phyloP scores from a whole-genome alignment of 768 basidiomycete species.

The Kwoniella sp. region DNA sequence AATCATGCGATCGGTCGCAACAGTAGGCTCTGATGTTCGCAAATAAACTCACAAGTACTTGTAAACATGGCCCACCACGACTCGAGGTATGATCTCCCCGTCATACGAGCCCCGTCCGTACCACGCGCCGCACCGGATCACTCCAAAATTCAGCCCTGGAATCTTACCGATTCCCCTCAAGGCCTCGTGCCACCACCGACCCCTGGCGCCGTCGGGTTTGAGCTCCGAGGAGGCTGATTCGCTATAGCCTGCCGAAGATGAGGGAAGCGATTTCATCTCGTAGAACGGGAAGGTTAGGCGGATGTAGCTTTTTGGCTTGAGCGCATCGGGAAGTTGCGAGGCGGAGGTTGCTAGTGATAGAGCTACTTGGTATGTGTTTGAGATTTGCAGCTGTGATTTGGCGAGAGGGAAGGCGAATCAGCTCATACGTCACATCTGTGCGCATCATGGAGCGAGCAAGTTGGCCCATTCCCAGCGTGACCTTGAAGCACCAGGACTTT shows the following conservation, averaged over 20 bases:
- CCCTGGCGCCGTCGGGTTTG: conserved; percentile 46
- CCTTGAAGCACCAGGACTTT: too few relatives aligned
- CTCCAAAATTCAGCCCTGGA: conserved; percentile 39
- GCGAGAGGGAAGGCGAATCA: not conserved
- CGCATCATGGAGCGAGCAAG: too few relatives aligned
- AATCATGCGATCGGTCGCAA: too few relatives aligned
- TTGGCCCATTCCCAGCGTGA: too few relatives aligned
- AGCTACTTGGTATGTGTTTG: conserved; percentile 48
- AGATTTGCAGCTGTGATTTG: conserved; percentile 44
- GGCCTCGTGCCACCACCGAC: conserved; percentile 54
- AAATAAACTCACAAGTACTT: conserved; percentile 39
- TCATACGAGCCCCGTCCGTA: conserved; percentile 49
- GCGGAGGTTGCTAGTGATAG: conserved; percentile 45
- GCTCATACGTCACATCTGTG: not conserved
- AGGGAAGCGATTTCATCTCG: conserved; percentile 50
- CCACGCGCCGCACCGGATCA: conserved; percentile 44
- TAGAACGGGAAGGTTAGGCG: conserved; percentile 51
- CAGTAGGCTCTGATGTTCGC: too few relatives aligned
- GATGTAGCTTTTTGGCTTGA: conserved; percentile 42
- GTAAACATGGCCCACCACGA: conserved; percentile 51
- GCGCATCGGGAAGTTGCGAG: conserved; percentile 18
- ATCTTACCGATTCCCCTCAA: conserved; percentile 43
- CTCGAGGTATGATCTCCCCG: conserved; percentile 46
- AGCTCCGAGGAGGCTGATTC: conserved; percentile 34
- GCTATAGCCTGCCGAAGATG: conserved; percentile 38